Evolutionary conservation across 495 filamentous ascomycete genomes (phyloP).

Genomic region (Penicillium antarcticum): DNA sequence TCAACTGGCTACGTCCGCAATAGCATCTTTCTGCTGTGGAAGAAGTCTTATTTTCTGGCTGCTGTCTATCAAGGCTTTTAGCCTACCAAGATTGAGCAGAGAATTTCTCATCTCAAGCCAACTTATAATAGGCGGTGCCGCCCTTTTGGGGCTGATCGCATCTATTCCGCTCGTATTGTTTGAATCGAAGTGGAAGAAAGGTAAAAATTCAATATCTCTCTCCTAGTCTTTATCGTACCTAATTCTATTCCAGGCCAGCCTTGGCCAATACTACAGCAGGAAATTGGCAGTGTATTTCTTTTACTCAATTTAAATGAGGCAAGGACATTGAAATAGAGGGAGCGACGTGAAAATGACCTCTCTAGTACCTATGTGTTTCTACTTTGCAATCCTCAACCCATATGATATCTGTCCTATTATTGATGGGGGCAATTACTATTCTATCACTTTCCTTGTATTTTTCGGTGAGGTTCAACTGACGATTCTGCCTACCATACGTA

Average conservation of each 20-base stretch:
- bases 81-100: background rate
- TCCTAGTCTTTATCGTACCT: too few species aligned
- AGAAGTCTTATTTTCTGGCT: constrained; percentile 8
- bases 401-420: constrained; percentile 10
- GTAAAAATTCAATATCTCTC: background rate
- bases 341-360: constrained; percentile 4
- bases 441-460: constrained; percentile 8
- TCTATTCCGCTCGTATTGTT: constrained; percentile 1
- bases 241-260: background rate
- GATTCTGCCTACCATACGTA: background rate
- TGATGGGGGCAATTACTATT: constrained; percentile 2
- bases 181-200: background rate
- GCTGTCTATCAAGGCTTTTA: constrained; percentile 3
- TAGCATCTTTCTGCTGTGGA: constrained; percentile 3
- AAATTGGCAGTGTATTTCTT: constrained; percentile 4
- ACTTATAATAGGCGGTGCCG: background rate
- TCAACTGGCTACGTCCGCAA: background rate
- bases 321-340: constrained; percentile 2
- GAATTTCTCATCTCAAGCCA: background rate
- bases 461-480: constrained; percentile 2
- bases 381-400: constrained; percentile 6
- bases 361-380: constrained; percentile 5
- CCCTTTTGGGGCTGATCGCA: constrained; percentile 3
- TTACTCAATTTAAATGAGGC: constrained; percentile 6
- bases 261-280: constrained; percentile 1